Evolutionary conservation across 1,284 basidiomycete genomes (phyloP).

Genomic region (Kalmanozyma brasiliensis): DNA sequence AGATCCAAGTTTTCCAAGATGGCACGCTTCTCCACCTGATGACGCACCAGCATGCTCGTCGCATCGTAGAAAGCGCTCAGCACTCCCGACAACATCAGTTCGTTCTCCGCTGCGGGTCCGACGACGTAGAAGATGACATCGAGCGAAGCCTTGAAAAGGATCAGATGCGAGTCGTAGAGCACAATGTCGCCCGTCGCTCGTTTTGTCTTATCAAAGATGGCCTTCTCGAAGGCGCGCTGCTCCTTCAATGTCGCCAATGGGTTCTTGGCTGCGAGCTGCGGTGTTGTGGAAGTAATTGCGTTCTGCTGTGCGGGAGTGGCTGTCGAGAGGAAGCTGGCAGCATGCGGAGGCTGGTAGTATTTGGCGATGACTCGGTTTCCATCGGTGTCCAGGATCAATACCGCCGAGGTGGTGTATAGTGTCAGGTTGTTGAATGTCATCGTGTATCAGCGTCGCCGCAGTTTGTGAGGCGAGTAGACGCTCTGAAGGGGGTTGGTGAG

Average conservation of each 20-base stretch:
- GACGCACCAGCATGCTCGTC: slow-evolving; percentile 81
- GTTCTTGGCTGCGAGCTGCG: slow-evolving; percentile 69
- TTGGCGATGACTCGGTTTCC: slow-evolving; percentile 94
- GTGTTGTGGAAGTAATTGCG: slow-evolving; percentile 38
- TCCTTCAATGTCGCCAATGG: slow-evolving; percentile 83
- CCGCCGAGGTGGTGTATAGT: slow-evolving; percentile 68
- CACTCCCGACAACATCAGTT: slow-evolving; percentile 90
- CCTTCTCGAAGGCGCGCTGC: slow-evolving; percentile 94
- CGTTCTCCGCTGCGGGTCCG: slow-evolving; percentile 88
- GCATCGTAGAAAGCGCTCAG: slow-evolving; percentile 88
- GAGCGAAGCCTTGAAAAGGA: slow-evolving; percentile 90
- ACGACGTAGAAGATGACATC: slow-evolving; percentile 96
- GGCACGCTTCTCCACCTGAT: slow-evolving; percentile 90
- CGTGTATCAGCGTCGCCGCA: background rate
- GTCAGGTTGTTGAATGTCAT: slow-evolving; percentile 64
- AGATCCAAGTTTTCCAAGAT: slow-evolving; percentile 95
- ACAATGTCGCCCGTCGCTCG: slow-evolving; percentile 78
- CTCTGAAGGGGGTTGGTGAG: background rate
- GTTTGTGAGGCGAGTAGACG: background rate
- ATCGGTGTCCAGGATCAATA: slow-evolving; percentile 91
- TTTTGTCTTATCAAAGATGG: slow-evolving; percentile 83
- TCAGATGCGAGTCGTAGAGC: slow-evolving; percentile 88
- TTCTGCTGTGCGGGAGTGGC: slow-evolving; percentile 54
- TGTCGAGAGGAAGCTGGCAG: slow-evolving; percentile 59
- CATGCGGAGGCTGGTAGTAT: slow-evolving; percentile 84